phyloP scores from a whole-genome alignment of 805 yeast species.

The Torulaspora microellipsoides region DNA sequence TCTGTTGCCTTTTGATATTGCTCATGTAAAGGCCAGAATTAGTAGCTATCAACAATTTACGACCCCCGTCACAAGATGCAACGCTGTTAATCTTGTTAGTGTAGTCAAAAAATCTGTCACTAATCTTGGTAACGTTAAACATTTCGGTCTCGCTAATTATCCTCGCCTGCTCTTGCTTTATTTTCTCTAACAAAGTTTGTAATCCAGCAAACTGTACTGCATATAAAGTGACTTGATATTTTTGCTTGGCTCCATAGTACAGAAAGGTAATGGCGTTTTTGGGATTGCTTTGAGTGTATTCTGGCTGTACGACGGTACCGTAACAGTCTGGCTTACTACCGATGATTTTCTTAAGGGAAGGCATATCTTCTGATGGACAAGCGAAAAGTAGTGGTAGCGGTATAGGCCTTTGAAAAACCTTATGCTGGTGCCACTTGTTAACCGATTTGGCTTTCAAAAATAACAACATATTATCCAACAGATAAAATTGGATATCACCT shows the following conservation, averaged over 20 bases:
- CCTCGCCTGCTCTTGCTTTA: slow-evolving; percentile 72
- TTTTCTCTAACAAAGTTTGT: slow-evolving; percentile 72
- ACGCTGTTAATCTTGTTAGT: slow-evolving; percentile 81
- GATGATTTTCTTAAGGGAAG: slow-evolving; percentile 48
- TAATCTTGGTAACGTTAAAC: slow-evolving; percentile 70
- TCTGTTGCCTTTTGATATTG: slow-evolving; percentile 49
- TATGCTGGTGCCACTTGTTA: slow-evolving; percentile 84
- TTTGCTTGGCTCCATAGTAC: slow-evolving; percentile 36
- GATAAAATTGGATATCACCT: slow-evolving; percentile 78
- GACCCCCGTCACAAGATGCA: slow-evolving; percentile 91
- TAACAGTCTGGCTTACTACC: slow-evolving; percentile 32
- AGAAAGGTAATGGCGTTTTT: slow-evolving; percentile 34
- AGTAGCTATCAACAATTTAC: slow-evolving; percentile 85
- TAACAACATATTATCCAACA: slow-evolving; percentile 82
- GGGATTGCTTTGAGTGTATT: slow-evolving; percentile 22
- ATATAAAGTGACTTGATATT: slow-evolving; percentile 41
- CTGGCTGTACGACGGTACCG: slow-evolving; percentile 29
- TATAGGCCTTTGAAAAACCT: slow-evolving; percentile 85
- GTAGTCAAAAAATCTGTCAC: slow-evolving; percentile 69
- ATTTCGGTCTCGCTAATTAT: slow-evolving; percentile 71
- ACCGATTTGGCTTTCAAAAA: slow-evolving; percentile 82
- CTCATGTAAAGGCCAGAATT: slow-evolving; percentile 86
- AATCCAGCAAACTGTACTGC: slow-evolving; percentile 52
- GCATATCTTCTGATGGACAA: slow-evolving; percentile 74
- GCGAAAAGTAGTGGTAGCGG: slow-evolving; percentile 72